A percentile compares a stretch with the other conserved stretches of the same genome.
phyloP scores from a whole-genome alignment of 306 rosid species.

The Trifolium subterraneum region DNA sequence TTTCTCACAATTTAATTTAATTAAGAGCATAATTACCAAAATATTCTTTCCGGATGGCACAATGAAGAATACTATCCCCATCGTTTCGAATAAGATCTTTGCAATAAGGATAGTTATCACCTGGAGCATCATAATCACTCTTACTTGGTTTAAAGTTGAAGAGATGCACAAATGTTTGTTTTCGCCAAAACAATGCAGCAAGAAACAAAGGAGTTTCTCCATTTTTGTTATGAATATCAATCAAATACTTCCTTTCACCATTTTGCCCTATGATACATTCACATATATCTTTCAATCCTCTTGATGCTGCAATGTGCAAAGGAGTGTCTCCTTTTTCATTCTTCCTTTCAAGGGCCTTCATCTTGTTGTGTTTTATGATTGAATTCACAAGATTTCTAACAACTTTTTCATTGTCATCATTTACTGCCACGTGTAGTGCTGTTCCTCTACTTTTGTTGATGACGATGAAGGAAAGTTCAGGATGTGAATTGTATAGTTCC shows the following conservation, averaged over 20 bases:
- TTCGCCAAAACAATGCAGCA: conserved; percentile 18
- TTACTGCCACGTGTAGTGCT: conserved; percentile 59
- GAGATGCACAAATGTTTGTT: conserved; percentile 18
- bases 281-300: conserved; percentile 48
- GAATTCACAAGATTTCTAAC: conserved; percentile 14
- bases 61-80: conserved; percentile 38
- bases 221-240: not conserved
- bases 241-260: not conserved
- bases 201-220: conserved; percentile 39
- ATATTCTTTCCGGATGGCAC: conserved; percentile 30
- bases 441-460: conserved; percentile 50
- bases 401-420: conserved; percentile 16
- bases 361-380: not conserved
- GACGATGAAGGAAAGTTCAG: not conserved
- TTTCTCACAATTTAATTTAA: no score
- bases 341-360: not conserved
- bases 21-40: no score
- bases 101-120: not conserved
- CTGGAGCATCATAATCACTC: not conserved
- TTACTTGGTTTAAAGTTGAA: not conserved
- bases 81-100: not conserved
- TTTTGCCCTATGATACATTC: not conserved
- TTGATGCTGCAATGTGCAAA: conserved; percentile 57
- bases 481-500: not conserved
- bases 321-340: conserved; percentile 54